Evolutionary conservation across 441 rosid species (phyloP).

Genomic region (Lepidium campestre): DNA sequence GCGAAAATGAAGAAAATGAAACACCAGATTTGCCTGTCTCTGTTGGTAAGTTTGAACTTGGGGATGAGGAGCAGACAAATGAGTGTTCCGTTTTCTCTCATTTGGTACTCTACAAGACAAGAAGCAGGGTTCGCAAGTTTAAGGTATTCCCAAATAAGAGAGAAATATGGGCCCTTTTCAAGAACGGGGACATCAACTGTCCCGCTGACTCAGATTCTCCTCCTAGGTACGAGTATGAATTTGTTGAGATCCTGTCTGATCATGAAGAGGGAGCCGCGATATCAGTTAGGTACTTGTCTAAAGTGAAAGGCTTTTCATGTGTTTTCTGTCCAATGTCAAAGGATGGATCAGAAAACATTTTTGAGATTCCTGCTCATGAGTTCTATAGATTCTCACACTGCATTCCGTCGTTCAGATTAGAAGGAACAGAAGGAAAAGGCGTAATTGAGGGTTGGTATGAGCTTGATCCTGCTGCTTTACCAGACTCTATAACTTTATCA

Average conservation of each 20-base stretch:
- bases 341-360: conserved; percentile 40
- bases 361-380: conserved; percentile 33
- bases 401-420: conserved; percentile 45
- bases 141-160: conserved; percentile 62
- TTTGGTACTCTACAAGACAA: conserved; percentile 33
- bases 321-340: conserved; percentile 32
- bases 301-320: conserved; percentile 63
- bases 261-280: conserved; percentile 34
- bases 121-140: conserved; percentile 23
- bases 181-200: conserved; percentile 58
- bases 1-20: conserved; percentile 36
- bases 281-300: conserved; percentile 48
- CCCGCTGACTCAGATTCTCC: conserved; percentile 31
- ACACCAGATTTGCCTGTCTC: conserved; percentile 39
- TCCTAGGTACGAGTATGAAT: conserved; percentile 54
- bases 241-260: conserved; percentile 67
- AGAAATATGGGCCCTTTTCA: conserved; percentile 80
- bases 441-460: conserved; percentile 51
- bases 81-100: conserved; percentile 61
- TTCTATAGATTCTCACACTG: conserved; percentile 51
- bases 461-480: conserved; percentile 62
- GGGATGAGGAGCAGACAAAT: conserved; percentile 28
- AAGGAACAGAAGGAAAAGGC: conserved; percentile 47
- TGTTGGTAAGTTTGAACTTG: conserved; percentile 55
- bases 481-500: conserved; percentile 25